Evolutionary conservation across 192 early-diverging fungal species (phyloP).

Genomic region (Podila verticillata): DNA sequence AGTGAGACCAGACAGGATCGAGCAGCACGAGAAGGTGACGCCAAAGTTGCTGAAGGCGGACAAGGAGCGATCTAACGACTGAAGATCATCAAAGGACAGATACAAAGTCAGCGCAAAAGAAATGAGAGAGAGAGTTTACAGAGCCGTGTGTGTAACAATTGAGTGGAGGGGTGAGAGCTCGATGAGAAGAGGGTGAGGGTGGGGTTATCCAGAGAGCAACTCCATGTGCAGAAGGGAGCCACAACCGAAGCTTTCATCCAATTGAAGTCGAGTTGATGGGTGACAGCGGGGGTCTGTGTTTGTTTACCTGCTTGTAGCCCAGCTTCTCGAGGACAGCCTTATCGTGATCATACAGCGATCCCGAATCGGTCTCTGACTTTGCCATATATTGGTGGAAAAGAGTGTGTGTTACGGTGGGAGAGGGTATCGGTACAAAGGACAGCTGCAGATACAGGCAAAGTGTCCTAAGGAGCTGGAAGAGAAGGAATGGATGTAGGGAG

Average conservation of each 20-base stretch:
- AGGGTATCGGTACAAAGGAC: not conserved
- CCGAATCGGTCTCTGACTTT: slow-evolving; percentile 23
- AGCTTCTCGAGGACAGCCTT: slow-evolving; percentile 47
- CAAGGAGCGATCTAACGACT: slow-evolving; percentile 62
- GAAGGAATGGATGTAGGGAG: too few species aligned
- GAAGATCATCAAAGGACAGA: not conserved
- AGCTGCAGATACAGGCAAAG: not conserved
- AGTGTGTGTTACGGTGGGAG: not conserved
- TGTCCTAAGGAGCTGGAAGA: not conserved
- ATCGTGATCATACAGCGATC: slow-evolving; percentile 47
- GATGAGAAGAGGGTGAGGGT: too few species aligned
- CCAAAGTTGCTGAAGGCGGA: slow-evolving; percentile 63
- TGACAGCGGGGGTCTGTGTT: not conserved
- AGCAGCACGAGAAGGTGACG: slow-evolving; percentile 64
- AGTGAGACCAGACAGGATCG: slow-evolving; percentile 60
- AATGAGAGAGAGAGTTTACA: too few species aligned
- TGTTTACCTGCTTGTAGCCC: slow-evolving; percentile 55
- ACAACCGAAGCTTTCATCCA: not conserved
- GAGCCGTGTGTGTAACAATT: too few species aligned
- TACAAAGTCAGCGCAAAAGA: not conserved
- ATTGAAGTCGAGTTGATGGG: not conserved
- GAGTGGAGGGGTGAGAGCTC: too few species aligned
- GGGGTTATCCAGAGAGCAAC: too few species aligned
- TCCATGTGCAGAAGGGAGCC: too few species aligned
- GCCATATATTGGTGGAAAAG: slow-evolving; percentile 12